phyloP scores from a whole-genome alignment of 2,329 filamentous ascomycete species.

The Diatrype stigma region DNA sequence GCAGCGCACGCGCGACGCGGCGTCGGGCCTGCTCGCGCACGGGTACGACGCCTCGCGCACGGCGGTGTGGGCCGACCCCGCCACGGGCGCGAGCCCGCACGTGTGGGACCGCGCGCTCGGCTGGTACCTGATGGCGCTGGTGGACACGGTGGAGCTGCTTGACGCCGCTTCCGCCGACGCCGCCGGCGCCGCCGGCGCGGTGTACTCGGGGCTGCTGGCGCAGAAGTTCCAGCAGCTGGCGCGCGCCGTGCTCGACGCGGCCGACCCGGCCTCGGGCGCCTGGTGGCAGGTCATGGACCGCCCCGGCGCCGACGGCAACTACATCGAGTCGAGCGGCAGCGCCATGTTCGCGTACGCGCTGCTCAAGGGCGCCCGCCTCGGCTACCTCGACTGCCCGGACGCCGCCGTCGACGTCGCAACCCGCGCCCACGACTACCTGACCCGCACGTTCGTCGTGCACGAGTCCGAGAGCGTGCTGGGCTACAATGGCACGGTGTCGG shows the following conservation, averaged over 20 bases:
- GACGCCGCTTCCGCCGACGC: slow-evolving; percentile 1
- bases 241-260: slow-evolving; percentile 17
- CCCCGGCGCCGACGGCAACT: slow-evolving; percentile 24
- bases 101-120: slow-evolving; percentile 34
- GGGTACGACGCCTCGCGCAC: slow-evolving; percentile 31
- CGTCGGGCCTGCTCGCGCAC: slow-evolving; percentile 28
- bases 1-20: slow-evolving; percentile 16
- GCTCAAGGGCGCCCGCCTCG: slow-evolving; percentile 31
- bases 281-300: slow-evolving; percentile 36
- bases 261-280: slow-evolving; percentile 25
- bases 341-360: slow-evolving; percentile 35
- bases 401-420: slow-evolving; percentile 9
- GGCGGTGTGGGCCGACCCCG: slow-evolving; percentile 30
- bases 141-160: slow-evolving; percentile 31
- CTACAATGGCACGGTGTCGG: slow-evolving; percentile 34
- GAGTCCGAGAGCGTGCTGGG: slow-evolving; percentile 23
- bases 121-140: slow-evolving; percentile 34
- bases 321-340: slow-evolving; percentile 32
- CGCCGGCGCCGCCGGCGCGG: neutral
- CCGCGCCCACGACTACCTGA: slow-evolving; percentile 20
- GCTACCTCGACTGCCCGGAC: slow-evolving; percentile 21
- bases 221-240: slow-evolving; percentile 20
- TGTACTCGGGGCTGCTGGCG: slow-evolving; percentile 8
- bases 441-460: slow-evolving; percentile 20
- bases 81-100: slow-evolving; percentile 32